phyloP scores from a whole-genome alignment of 208 protist species.

The Crithidia expoeki region DNA sequence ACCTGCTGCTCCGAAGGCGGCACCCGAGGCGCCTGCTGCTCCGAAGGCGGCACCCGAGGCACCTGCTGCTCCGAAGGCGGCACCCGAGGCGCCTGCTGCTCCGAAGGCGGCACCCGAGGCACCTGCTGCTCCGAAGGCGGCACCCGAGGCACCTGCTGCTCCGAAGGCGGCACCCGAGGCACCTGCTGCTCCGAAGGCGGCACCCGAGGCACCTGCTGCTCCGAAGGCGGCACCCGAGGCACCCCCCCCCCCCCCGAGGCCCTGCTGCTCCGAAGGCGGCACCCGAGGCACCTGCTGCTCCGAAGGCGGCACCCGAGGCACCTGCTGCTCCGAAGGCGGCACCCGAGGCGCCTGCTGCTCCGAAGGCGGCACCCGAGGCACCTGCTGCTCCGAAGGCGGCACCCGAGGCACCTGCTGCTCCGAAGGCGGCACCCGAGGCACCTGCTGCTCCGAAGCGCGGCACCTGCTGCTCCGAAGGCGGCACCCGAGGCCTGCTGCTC shows the following conservation, averaged over 20 bases:
- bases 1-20: slow-evolving; percentile 18
- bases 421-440: slow-evolving; percentile 16
- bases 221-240: slow-evolving; percentile 25
- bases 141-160: slow-evolving; percentile 20
- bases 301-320: slow-evolving; percentile 16
- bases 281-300: slow-evolving; percentile 14
- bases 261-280: slow-evolving; percentile 23
- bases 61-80: slow-evolving; percentile 6
- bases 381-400: slow-evolving; percentile 22
- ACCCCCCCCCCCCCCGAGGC: no score
- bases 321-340: slow-evolving; percentile 5
- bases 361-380: slow-evolving; percentile 14
- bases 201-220: slow-evolving; percentile 16
- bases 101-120: slow-evolving; percentile 22
- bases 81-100: slow-evolving; percentile 19
- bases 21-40: slow-evolving; percentile 21
- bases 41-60: slow-evolving; percentile 10
- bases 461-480: slow-evolving; percentile 7
- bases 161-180: slow-evolving; percentile 7
- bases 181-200: slow-evolving; percentile 13
- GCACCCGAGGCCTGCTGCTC: slow-evolving; percentile 14
- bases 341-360: slow-evolving; percentile 15
- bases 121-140: slow-evolving; percentile 24
- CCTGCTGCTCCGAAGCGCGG: slow-evolving; percentile 5
- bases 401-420: slow-evolving; percentile 14